Percentiles rank a stretch among this genome's conserved stretches.
Evolutionary conservation across 768 basidiomycete genomes (phyloP).

Genomic region (Multifurca ochricompacta): DNA sequence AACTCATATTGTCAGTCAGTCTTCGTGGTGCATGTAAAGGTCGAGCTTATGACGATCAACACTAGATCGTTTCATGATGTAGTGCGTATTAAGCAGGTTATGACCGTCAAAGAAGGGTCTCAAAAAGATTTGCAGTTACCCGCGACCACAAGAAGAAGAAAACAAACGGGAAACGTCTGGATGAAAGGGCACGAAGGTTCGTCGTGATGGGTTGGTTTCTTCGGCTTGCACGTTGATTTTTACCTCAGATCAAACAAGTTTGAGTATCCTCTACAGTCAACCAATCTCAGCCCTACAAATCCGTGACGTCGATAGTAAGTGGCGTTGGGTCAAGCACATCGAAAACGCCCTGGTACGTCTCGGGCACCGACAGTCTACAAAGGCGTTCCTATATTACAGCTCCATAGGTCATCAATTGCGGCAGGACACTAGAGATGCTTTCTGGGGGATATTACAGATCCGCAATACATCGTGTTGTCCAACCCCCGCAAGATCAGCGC

Average conservation of each 20-base stretch:
- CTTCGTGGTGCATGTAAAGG: not conserved
- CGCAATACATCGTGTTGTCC: slow-evolving; percentile 32
- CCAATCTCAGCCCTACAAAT: slow-evolving; percentile 30
- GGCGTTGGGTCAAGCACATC: slow-evolving; percentile 31
- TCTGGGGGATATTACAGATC: slow-evolving; percentile 30
- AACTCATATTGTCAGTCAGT: slow-evolving; percentile 27
- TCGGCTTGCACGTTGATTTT: not conserved
- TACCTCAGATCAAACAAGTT: slow-evolving; percentile 25
- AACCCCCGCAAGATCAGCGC: slow-evolving; percentile 30
- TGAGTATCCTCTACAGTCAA: slow-evolving; percentile 31
- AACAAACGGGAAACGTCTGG: slow-evolving; percentile 28
- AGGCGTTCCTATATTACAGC: not conserved
- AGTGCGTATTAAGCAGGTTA: slow-evolving; percentile 32
- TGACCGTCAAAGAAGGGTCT: not conserved
- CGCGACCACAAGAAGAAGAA: slow-evolving; percentile 28
- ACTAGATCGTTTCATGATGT: slow-evolving; percentile 58
- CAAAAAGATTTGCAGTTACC: slow-evolving; percentile 22
- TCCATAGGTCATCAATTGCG: slow-evolving; percentile 32
- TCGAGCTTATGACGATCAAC: not conserved
- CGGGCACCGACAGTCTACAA: not conserved
- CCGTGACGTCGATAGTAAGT: slow-evolving; percentile 27
- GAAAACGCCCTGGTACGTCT: slow-evolving; percentile 27
- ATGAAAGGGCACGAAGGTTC: slow-evolving; percentile 31
- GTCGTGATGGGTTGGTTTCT: not conserved
- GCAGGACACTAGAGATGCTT: slow-evolving; percentile 28